Percentiles rank a stretch among this genome's conserved stretches.
Evolutionary conservation across 2,329 filamentous ascomycete species (phyloP).

Genomic region (Trematosphaeria pertusa): DNA sequence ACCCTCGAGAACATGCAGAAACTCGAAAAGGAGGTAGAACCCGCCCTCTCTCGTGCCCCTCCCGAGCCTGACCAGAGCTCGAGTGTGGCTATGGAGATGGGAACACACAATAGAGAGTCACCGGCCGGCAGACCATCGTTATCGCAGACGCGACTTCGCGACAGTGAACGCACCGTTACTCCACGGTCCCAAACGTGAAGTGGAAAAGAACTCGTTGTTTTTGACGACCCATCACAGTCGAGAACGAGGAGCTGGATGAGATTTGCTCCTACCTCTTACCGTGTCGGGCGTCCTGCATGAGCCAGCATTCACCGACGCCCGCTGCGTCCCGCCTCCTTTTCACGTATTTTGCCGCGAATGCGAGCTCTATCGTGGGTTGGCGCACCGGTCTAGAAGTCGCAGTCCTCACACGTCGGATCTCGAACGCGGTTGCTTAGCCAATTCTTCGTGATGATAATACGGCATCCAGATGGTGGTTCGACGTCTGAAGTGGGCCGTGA

Average conservation of each 20-base stretch:
- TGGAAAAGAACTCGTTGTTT: slow-evolving; percentile 4
- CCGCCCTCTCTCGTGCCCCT: slow-evolving; percentile 14
- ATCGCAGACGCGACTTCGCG: slow-evolving; percentile 20
- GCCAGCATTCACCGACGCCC: slow-evolving; percentile 11
- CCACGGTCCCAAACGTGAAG: slow-evolving; percentile 17
- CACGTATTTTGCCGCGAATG: background rate
- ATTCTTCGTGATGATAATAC: background rate
- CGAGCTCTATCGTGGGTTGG: too few relatives aligned
- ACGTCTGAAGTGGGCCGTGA: background rate
- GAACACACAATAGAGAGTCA: slow-evolving; percentile 25
- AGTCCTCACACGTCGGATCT: too few relatives aligned
- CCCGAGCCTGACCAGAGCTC: slow-evolving; percentile 22
- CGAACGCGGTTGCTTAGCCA: background rate
- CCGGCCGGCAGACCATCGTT: slow-evolving; percentile 28
- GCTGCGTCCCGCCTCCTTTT: slow-evolving; percentile 12
- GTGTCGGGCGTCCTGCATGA: slow-evolving; percentile 1
- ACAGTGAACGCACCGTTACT: slow-evolving; percentile 38
- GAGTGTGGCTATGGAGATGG: slow-evolving; percentile 26
- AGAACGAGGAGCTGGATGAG: too few relatives aligned
- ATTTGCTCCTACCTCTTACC: too few relatives aligned
- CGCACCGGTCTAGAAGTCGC: too few relatives aligned
- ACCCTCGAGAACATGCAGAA: slow-evolving; percentile 48
- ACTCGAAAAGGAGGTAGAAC: slow-evolving; percentile 38
- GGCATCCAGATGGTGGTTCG: slow-evolving; percentile 6
- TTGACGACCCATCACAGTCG: too few relatives aligned